Base-by-base conservation (phyloP, 2,329 filamentous ascomycete genomes). In the Fusarium mundagurra region DNA sequence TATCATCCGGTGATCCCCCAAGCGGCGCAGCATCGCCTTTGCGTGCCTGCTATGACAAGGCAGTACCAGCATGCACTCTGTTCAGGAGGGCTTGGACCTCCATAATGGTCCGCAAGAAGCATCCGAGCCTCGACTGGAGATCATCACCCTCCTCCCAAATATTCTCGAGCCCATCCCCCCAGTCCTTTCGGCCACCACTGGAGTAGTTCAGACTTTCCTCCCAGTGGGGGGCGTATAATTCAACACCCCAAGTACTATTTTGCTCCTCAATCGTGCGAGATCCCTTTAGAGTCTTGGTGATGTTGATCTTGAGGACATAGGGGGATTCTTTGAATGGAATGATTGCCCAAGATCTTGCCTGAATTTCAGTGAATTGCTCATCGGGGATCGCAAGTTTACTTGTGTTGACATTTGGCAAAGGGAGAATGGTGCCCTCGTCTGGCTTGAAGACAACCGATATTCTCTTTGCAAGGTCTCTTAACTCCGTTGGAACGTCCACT, bases 161-260 rank as follows among this genome's bases (percentile, higher is more conserved):
- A 50, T 79, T 67, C 34, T 69, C 71, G 44, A 83, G 71, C 22
- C 67, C 72, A 27, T 74, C 60, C 16, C 81, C 82, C 79, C 80
- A 83, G 34, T 82, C 77, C 55, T 78, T 82, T 18, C 75, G 76
- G 20, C 71, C 74, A 22, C 71, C 65, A 20, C 63, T 78, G 29
- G 70, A 61, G 48, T 79, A 69, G 53, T 83, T 83, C 39, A 83
- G 74, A 43, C 75, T 79, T 54, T 81, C 82, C n/a, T 83, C 82
- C 83, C 83, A 84, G 51, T 83, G 78, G 50, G 71, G 67, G 20
- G 79, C 82, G 67, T 80, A 81, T 22, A 83, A 57, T 39, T 82
- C 79, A 27, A 84, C 63, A 2, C 77, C 77, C 79, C 80, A 83
- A 47, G 74, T 80, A 14, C 73, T 63, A 16, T 79, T 70, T 16